A percentile compares a stretch with the other conserved stretches of the same genome.
Conservation (phyloP, 305 asterid genomes). For the Fraxinus sp. region DNA sequence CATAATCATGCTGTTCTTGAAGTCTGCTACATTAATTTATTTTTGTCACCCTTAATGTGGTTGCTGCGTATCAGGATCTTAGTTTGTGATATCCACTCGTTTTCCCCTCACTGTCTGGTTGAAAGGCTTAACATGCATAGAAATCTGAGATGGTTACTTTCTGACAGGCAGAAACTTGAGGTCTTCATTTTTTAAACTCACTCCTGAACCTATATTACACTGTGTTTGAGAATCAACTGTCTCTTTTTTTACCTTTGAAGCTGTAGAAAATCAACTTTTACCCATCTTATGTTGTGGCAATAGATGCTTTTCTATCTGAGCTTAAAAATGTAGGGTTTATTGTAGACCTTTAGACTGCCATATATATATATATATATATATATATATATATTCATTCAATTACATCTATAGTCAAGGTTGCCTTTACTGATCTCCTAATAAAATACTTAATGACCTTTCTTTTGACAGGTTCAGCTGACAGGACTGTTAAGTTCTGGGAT, state of each 20-base stretch:
- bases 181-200: constrained; percentile 8
- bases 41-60: neutral
- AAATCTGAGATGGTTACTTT: neutral
- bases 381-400: neutral
- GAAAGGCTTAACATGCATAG: neutral
- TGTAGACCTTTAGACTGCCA: neutral
- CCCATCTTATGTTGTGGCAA: constrained; percentile 15
- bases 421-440: constrained; percentile 14
- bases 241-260: neutral
- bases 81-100: neutral
- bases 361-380: neutral
- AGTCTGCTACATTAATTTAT: neutral
- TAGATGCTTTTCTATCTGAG: constrained; percentile 19
- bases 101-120: neutral
- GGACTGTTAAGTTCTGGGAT: constrained; percentile 97
- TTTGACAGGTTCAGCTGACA: constrained; percentile 90
- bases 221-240: neutral
- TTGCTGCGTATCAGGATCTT: neutral
- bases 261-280: neutral
- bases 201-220: neutral
- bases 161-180: neutral
- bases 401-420: constrained; percentile 7
- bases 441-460: constrained; percentile 22
- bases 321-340: neutral
- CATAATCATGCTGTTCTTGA: neutral